Evolutionary conservation across 441 rosid species (phyloP), one percentile per base, ranked within the genome.

Genomic region (Breynia disticha): DNA sequence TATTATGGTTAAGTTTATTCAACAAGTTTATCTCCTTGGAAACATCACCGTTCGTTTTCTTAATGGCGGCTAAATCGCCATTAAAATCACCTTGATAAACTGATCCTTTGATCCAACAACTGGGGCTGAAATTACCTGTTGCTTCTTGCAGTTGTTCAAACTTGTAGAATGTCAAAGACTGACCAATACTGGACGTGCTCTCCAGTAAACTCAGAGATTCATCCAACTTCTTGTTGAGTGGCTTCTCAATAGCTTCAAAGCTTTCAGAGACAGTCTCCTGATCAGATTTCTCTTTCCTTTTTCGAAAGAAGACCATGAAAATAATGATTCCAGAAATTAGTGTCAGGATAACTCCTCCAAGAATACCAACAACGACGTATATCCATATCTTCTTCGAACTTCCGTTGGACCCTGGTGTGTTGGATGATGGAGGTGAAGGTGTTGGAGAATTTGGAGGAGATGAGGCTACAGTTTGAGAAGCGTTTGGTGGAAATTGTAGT

Each of bases 51-150:
- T 74, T 38, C 44, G 80, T 62, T 64, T 81, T 81, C 90, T 81
- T 83, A 48, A 88, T 83, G 55, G 84, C 84, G 37, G 84, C 90
- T 12, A 63, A 68, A 57, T 88, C 93, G 9, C 87, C 87, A 37
- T 80, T 74, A 54, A 88, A 66, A 16, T 53, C 67, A 16, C 87
- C 93, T 2, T 68, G 71, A 61, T 80, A 80, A 22, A 87, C 82
- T 8, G 84, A 83, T 50, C 79, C 90, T 57, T 69, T 68, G 4
- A 76, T 72, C 59, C 57, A 75, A 50, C 70, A 65, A 48, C 71
- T 51, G n/a, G 84, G 64, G 37, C 76, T 70, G 80, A 86, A 88
- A 60, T 80, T 65, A 16, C 78, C 73, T 0, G 95, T 88, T 19
- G 93, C 93, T 24, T 72, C 65, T 58, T 66, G 66, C n/a, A 86